Conservation (phyloP, 768 basidiomycete genomes). For the Lactifluus subvellereus region DNA sequence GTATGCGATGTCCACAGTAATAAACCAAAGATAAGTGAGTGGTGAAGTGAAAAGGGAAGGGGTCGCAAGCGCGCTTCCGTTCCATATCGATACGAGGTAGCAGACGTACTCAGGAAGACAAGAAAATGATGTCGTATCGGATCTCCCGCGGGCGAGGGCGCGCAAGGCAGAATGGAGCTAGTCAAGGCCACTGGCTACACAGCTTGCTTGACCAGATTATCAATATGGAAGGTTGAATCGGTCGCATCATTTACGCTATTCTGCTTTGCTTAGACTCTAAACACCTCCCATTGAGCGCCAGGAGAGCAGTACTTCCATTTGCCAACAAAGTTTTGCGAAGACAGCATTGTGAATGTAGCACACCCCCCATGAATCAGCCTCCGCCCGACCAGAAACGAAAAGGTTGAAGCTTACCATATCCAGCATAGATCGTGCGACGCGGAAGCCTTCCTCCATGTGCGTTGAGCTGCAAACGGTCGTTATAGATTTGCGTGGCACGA, state of each 20-base stretch:
- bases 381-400: neutral
- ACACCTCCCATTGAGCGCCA: constrained; percentile 17
- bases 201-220: neutral
- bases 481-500: neutral
- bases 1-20: neutral
- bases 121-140: neutral
- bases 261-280: constrained; percentile 20
- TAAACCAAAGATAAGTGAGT: constrained; percentile 6
- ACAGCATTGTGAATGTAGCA: constrained; percentile 11
- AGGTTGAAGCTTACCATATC: constrained; percentile 15
- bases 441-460: neutral
- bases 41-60: neutral
- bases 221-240: neutral
- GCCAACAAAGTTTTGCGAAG: constrained; percentile 24
- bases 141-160: constrained; percentile 9
- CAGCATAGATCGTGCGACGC: constrained; percentile 13
- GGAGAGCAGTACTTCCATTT: constrained; percentile 13
- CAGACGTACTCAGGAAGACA: neutral
- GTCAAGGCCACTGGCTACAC: neutral
- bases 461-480: neutral
- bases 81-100: neutral
- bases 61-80: constrained; percentile 3
- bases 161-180: constrained; percentile 4
- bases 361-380: neutral
- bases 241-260: constrained; percentile 4